Evolutionary conservation across 768 basidiomycete genomes (phyloP), one percentile per base, ranked within the genome.

Genomic region (Leucogyrophana mollusca): DNA sequence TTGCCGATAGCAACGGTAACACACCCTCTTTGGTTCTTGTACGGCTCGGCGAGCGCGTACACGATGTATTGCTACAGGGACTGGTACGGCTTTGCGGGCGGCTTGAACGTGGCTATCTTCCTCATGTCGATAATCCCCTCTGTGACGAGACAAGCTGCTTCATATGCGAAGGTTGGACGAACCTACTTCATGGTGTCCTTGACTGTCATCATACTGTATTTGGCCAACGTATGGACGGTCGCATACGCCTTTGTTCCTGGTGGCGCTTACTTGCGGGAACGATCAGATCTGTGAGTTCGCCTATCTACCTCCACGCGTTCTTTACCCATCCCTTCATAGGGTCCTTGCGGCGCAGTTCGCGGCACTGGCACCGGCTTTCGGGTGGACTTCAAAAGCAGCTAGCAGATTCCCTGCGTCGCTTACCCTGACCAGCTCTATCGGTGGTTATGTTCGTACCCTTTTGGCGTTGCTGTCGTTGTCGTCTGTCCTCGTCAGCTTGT

Each of bases 211-310:
- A 35, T 90, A 25, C 69, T 90, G 37, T 76, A 78, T 41, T 73
- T 93, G 18, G 76, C 82, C 22, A 83, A 82, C 46, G 80, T 88
- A 13, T 88, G 90, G 70, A 92, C 90, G 0, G 89, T 89, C 44
- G 91, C 91, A 1, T 93, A 94, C 66, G 90, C 91, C 2, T 94
- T 93, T 55, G 89, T 94, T 10, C 90, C 90, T 3, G 87, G 87
- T 1, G 90, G 89, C 0, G 63, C 73, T 47, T 77, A 82, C 55
- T 68, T 94, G 40, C 72, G 91, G 41, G 91, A 94, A 67, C 73
- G 85, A 16, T 90, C 89, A 24, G 80, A 89, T 59, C 50, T 84
- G 80, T 89, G 56, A 62, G 79, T 76, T 13, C 33, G 41, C 25
- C 25, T 22, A 41, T 45, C 35, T 36, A 40, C 25, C 9, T 51